Conservation (phyloP, 31 red algal species). For the Odonthalia washingtoniensis region DNA sequence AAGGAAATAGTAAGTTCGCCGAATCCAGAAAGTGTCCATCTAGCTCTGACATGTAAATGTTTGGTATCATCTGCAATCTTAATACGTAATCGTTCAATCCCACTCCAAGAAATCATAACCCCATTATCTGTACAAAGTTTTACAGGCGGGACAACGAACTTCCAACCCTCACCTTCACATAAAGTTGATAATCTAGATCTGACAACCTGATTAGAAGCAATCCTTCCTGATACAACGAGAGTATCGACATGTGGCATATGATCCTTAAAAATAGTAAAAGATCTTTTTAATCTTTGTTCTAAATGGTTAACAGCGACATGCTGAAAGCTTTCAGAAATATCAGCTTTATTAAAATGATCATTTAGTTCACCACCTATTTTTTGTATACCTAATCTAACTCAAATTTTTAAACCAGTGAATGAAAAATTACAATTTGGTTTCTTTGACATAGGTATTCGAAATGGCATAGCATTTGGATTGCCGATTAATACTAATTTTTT, state of each 20-base stretch:
- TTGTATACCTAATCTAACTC: too few species aligned
- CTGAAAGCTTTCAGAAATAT: slow-evolving; percentile 90
- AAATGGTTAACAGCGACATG: slow-evolving; percentile 83
- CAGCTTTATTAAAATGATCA: slow-evolving; percentile 56
- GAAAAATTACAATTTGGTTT: too few species aligned
- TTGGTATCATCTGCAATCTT: slow-evolving; percentile 65
- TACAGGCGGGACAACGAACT: slow-evolving; percentile 62
- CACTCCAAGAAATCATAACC: slow-evolving; percentile 96
- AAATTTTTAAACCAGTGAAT: too few species aligned
- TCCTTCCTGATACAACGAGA: slow-evolving; percentile 85
- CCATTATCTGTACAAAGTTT: too few species aligned
- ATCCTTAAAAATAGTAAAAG: slow-evolving; percentile 70
- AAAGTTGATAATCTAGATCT: slow-evolving; percentile 63
- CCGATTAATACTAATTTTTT: too few species aligned
- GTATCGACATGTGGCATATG: slow-evolving; percentile 51
- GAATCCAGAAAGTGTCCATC: slow-evolving; percentile 73
- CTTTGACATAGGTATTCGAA: too few species aligned
- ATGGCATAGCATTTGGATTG: too few species aligned
- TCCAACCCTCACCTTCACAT: slow-evolving; percentile 56
- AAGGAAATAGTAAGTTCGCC: too few species aligned
- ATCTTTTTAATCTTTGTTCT: slow-evolving; percentile 67
- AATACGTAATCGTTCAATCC: slow-evolving; percentile 72
- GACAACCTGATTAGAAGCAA: too few species aligned
- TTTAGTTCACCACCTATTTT: too few species aligned
- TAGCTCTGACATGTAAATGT: slow-evolving; percentile 62